phyloP scores from a whole-genome alignment of 1,284 basidiomycete species.

The Boletellus deceptivus region DNA sequence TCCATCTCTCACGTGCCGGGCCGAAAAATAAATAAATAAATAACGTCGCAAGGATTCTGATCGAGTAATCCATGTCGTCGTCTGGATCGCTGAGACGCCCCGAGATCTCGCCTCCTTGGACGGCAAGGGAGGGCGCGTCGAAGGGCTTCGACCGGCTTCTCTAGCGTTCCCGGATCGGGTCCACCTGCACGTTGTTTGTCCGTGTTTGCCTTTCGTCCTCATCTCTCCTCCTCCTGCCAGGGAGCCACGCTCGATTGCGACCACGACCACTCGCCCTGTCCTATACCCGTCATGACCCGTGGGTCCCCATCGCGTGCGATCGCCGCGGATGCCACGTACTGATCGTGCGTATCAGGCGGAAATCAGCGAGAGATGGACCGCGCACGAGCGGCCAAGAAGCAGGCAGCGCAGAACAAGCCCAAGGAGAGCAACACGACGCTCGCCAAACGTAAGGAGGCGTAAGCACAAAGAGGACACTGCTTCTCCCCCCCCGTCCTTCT shows the following conservation, averaged over 20 bases:
- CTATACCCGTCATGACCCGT: constrained; percentile 46
- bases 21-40: neutral
- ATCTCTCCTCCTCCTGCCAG: neutral
- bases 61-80: constrained; percentile 4
- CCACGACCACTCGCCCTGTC: constrained; percentile 3
- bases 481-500: constrained; percentile 9
- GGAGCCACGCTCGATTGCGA: constrained; percentile 8
- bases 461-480: constrained; percentile 36
- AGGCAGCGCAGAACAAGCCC: constrained; percentile 44
- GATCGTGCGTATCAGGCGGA: constrained; percentile 53
- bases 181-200: constrained; percentile 21
- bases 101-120: too few species aligned
- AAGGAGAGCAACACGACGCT: constrained; percentile 64
- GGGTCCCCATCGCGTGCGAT: constrained; percentile 26
- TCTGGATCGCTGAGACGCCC: too few species aligned
- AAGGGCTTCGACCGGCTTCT: constrained; percentile 6
- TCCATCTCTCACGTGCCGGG: neutral
- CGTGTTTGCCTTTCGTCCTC: constrained; percentile 17
- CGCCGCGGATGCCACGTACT: neutral
- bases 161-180: constrained; percentile 3
- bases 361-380: constrained; percentile 79
- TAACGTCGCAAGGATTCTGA: constrained; percentile 5
- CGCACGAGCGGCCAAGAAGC: constrained; percentile 70
- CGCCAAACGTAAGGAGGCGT: constrained; percentile 73
- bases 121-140: neutral